These are phyloP conservation scores for Lactifluus subvellereus DNA, from an alignment of 768 basidiomycete genomes.

Conservation along the genomic window DNA sequence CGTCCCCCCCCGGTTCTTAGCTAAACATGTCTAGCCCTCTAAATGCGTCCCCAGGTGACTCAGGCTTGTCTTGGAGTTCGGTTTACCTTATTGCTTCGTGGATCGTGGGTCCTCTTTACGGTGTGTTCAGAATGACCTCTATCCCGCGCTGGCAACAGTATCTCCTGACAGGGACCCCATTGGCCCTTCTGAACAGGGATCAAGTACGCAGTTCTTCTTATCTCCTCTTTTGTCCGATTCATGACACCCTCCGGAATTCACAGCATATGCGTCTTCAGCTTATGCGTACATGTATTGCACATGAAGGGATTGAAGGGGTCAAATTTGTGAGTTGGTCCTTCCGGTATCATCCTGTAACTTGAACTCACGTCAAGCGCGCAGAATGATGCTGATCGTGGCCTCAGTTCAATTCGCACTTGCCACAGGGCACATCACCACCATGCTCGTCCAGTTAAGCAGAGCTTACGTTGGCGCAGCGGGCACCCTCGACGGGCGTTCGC, in stretches of 20 bases:
- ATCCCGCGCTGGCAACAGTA: neutral
- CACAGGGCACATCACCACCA: conserved; percentile 10
- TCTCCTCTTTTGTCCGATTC: neutral
- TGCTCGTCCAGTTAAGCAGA: conserved; percentile 9
- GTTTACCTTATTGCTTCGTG: neutral
- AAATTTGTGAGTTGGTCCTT: conserved; percentile 2
- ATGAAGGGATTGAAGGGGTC: conserved; percentile 2
- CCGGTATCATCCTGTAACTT: neutral
- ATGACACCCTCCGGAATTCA: neutral
- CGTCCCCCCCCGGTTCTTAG: neutral
- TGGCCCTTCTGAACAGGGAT: neutral
- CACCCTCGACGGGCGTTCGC: neutral
- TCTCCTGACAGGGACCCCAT: too few species aligned
- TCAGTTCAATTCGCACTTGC: conserved; percentile 6
- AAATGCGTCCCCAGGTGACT: conserved; percentile 9
- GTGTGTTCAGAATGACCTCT: neutral
- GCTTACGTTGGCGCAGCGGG: neutral
- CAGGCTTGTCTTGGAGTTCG: neutral
- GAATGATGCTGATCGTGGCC: conserved; percentile 10
- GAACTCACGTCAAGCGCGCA: neutral
- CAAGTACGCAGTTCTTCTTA: neutral
- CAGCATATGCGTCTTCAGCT: conserved; percentile 11
- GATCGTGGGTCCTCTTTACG: conserved; percentile 14
- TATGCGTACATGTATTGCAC: neutral
- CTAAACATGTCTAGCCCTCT: neutral